phyloP scores from a whole-genome alignment of 1,139 yeast genomes.

The Scheffersomyces lignicola region DNA sequence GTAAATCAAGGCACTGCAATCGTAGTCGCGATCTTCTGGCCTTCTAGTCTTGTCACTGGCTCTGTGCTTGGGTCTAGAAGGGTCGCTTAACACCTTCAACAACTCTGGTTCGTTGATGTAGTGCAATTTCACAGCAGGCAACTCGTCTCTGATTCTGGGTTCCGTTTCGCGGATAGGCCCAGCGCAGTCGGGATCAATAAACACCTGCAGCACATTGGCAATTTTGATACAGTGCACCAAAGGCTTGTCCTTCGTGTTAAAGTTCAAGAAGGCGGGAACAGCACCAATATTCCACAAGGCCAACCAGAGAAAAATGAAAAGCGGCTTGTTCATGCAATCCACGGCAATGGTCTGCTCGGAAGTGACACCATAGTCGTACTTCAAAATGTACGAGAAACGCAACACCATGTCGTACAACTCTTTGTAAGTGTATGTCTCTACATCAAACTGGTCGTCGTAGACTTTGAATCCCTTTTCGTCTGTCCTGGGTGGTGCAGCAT shows the following conservation, averaged over 20 bases:
- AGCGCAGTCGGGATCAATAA: slow-evolving; percentile 74
- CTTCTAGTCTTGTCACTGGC: slow-evolving; percentile 59
- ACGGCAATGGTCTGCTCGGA: slow-evolving; percentile 73
- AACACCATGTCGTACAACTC: slow-evolving; percentile 68
- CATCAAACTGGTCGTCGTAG: slow-evolving; percentile 54
- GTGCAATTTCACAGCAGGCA: slow-evolving; percentile 45
- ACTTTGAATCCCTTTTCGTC: slow-evolving; percentile 36
- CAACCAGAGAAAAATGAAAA: slow-evolving; percentile 77
- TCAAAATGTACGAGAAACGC: slow-evolving; percentile 64
- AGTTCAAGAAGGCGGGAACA: slow-evolving; percentile 81
- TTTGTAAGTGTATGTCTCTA: slow-evolving; percentile 67
- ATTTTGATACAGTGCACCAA: slow-evolving; percentile 78
- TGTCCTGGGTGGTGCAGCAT: slow-evolving; percentile 27
- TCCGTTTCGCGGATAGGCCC: slow-evolving; percentile 56
- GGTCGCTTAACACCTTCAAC: slow-evolving; percentile 42
- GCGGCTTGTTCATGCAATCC: slow-evolving; percentile 80
- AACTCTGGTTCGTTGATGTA: slow-evolving; percentile 57
- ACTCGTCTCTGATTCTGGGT: slow-evolving; percentile 41
- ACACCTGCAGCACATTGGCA: slow-evolving; percentile 62
- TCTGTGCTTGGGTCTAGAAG: slow-evolving; percentile 51
- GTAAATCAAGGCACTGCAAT: slow-evolving; percentile 73
- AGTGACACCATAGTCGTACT: slow-evolving; percentile 61
- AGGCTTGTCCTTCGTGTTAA: slow-evolving; percentile 72
- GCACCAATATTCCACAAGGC: slow-evolving; percentile 94
- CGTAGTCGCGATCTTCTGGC: slow-evolving; percentile 54